Conservation (phyloP, 495 filamentous ascomycete species). For the Barbatosphaeria neglecta region DNA sequence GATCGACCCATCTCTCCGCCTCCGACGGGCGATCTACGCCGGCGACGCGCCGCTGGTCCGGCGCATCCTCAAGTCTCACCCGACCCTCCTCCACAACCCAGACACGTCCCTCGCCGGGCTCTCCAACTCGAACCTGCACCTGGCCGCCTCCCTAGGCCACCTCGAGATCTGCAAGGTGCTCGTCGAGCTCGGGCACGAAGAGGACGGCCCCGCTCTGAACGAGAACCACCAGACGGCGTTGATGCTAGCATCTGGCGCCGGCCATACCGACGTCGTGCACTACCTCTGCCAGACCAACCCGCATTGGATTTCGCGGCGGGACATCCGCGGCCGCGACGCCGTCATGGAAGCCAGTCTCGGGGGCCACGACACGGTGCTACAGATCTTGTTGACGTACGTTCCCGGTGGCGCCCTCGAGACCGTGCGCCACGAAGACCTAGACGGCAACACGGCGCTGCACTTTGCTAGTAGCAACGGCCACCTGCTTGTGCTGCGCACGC, state of each 20-base stretch:
- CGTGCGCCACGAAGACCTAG: constrained; percentile 39
- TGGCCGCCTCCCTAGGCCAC: constrained; percentile 59
- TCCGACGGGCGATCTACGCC: constrained; percentile 61
- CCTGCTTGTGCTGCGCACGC: constrained; percentile 57
- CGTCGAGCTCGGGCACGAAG: constrained; percentile 44
- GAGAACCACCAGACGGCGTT: constrained; percentile 61
- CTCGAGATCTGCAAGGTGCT: constrained; percentile 46
- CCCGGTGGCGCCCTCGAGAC: constrained; percentile 35
- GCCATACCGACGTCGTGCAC: constrained; percentile 50
- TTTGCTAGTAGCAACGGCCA: constrained; percentile 55
- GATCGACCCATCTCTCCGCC: constrained; percentile 54
- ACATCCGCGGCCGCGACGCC: constrained; percentile 45
- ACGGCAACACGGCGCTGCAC: constrained; percentile 72
- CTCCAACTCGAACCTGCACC: constrained; percentile 66
- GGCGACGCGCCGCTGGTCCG: constrained; percentile 58
- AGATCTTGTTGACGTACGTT: constrained; percentile 45
- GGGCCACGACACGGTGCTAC: constrained; percentile 47
- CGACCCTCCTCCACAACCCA: constrained; percentile 56
- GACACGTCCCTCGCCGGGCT: constrained; percentile 42
- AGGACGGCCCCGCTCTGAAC: constrained; percentile 51
- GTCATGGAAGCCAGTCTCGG: constrained; percentile 43
- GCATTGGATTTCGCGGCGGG: constrained; percentile 35
- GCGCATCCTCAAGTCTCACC: constrained; percentile 62
- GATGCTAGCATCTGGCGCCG: constrained; percentile 46
- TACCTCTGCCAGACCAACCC: constrained; percentile 37